phyloP scores from a whole-genome alignment of 1,284 basidiomycete genomes.

The Phellopilus nigrolimitatus region DNA sequence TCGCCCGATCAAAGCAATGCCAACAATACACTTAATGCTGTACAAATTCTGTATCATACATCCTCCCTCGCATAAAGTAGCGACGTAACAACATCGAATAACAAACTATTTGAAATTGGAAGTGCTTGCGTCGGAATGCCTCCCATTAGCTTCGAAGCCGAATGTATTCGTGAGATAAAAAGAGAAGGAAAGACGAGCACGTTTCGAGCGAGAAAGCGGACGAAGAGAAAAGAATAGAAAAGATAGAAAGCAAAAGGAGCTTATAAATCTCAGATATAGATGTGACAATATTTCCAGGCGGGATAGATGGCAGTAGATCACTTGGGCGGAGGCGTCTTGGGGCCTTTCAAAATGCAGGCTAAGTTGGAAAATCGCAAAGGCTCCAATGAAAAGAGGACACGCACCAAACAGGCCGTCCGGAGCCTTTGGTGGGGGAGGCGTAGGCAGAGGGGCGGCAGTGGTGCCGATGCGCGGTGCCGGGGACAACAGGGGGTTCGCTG shows the following conservation, averaged over 20 bases:
- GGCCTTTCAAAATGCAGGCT: slow-evolving; percentile 1
- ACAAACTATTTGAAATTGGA: no score
- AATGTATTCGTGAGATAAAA: background rate
- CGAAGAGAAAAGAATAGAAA: background rate
- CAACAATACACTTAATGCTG: background rate
- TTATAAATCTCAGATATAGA: background rate
- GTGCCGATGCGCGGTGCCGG: slow-evolving; percentile 39
- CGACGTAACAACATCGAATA: background rate
- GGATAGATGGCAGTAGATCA: background rate
- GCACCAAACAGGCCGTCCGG: slow-evolving; percentile 62
- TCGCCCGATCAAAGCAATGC: background rate
- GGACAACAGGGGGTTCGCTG: slow-evolving; percentile 53
- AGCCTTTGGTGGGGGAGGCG: slow-evolving; percentile 37
- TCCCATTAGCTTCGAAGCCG: no score
- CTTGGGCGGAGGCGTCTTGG: slow-evolving; percentile 18
- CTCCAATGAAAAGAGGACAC: no score
- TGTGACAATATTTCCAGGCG: background rate
- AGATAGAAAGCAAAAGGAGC: background rate
- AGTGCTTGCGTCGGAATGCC: no score
- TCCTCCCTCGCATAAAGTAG: background rate
- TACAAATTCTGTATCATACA: background rate
- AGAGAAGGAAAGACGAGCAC: background rate
- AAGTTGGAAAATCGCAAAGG: background rate
- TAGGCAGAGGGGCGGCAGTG: slow-evolving; percentile 33
- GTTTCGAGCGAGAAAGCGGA: background rate